These are phyloP conservation scores for Onygenales sp. DNA, from an alignment of 2,329 filamentous ascomycete species.

Conservation along the genomic window DNA sequence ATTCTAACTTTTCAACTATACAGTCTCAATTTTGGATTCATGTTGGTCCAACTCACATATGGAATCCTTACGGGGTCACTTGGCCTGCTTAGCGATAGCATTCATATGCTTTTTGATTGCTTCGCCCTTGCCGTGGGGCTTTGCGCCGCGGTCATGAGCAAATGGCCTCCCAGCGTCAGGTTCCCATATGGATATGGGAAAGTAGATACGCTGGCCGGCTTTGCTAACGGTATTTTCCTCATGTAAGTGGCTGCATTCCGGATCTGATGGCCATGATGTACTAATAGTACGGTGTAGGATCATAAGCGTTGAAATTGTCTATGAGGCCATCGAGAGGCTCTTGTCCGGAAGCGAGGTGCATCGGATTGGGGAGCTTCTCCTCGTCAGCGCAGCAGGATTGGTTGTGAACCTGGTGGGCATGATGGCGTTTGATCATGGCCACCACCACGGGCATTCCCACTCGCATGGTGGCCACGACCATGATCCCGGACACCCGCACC, in stretches of 20 bases:
- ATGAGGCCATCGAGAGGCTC: conserved; percentile 83
- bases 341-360: conserved; percentile 76
- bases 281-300: conserved; percentile 46
- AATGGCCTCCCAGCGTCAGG: conserved; percentile 80
- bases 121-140: conserved; percentile 83
- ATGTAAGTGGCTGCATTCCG: conserved; percentile 49
- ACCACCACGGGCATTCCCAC: conserved; percentile 44
- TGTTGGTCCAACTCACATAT: conserved; percentile 90
- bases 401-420: conserved; percentile 89
- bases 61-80: conserved; percentile 88
- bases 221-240: conserved; percentile 90
- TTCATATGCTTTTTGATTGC: conserved; percentile 99
- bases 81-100: conserved; percentile 90
- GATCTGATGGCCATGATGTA: neutral
- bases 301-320: conserved; percentile 90
- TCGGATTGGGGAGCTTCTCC: conserved; percentile 72
- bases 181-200: conserved; percentile 97
- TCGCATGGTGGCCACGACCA: conserved; percentile 36
- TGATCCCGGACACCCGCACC: conserved; percentile 18
- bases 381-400: conserved; percentile 79
- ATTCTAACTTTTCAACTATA: conserved; percentile 38
- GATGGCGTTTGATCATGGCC: conserved; percentile 66
- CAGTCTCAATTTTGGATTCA: conserved; percentile 88
- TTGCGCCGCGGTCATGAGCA: conserved; percentile 86
- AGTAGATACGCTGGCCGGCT: conserved; percentile 90